Conservation (phyloP, 192 early-diverging fungal species). For the Cladochytrium replicatum region DNA sequence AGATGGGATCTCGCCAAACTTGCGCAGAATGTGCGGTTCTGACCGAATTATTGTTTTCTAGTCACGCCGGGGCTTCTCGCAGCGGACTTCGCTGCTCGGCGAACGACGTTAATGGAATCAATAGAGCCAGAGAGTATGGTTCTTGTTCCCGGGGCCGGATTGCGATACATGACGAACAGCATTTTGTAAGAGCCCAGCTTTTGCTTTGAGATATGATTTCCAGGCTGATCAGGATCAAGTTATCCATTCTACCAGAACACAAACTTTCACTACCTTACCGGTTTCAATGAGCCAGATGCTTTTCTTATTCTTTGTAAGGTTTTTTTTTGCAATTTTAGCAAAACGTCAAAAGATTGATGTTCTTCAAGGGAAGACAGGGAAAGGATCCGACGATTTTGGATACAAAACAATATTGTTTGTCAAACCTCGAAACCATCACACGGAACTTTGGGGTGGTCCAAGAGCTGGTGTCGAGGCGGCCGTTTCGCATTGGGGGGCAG, state of each 20-base stretch:
- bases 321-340: too few species aligned
- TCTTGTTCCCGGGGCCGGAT: constrained; percentile 60
- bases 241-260: constrained; percentile 91
- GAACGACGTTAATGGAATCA: constrained; percentile 47
- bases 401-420: constrained; percentile 85
- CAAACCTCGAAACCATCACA: constrained; percentile 56
- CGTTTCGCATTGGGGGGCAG: constrained; percentile 64
- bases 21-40: background rate
- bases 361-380: too few species aligned
- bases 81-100: constrained; percentile 67
- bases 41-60: constrained; percentile 8
- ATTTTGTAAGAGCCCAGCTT: constrained; percentile 74
- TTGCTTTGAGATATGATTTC: too few species aligned
- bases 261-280: constrained; percentile 79
- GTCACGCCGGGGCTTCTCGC: constrained; percentile 69
- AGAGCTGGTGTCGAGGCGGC: constrained; percentile 72
- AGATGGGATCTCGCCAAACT: too few species aligned
- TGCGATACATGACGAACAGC: constrained; percentile 77
- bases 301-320: too few species aligned
- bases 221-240: constrained; percentile 14
- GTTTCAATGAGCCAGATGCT: constrained; percentile 88
- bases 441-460: constrained; percentile 90
- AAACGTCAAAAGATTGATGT: too few species aligned
- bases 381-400: too few species aligned
- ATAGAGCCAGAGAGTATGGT: constrained; percentile 48